Evolutionary conservation across 139 green algal genomes (phyloP).

Genomic region (Pseudopediastrum boryanum): DNA sequence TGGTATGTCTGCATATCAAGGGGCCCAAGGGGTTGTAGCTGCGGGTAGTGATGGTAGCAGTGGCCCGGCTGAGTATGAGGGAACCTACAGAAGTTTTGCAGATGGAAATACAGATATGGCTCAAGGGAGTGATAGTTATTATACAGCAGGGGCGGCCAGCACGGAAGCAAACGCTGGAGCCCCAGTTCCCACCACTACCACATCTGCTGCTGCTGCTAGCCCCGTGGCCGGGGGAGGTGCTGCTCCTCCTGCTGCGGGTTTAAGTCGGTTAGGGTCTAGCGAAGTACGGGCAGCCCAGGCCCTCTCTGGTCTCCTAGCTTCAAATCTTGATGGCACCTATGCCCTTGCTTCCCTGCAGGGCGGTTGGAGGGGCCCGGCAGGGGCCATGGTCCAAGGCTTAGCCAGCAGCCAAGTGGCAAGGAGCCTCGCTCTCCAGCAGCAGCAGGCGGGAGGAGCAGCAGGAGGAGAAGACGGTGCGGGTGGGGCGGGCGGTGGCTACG

Average conservation of each 20-base stretch:
- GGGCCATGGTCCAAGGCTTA: background rate
- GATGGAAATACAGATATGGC: no score
- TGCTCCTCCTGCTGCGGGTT: background rate
- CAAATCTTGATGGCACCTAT: no score
- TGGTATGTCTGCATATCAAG: no score
- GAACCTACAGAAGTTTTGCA: no score
- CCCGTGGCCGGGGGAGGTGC: background rate
- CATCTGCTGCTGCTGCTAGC: background rate
- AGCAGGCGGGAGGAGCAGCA: background rate
- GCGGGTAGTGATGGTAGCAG: no score
- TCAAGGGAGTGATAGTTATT: no score
- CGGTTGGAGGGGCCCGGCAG: background rate
- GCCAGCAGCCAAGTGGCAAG: background rate
- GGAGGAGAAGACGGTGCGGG: background rate
- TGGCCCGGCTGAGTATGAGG: no score
- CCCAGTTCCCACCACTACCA: background rate
- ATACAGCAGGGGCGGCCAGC: background rate
- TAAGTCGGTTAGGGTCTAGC: constrained; percentile 11
- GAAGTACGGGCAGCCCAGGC: constrained; percentile 27
- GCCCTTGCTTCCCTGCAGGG: background rate
- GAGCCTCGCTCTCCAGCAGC: background rate
- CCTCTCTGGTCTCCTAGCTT: constrained; percentile 19
- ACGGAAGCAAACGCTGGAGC: background rate
- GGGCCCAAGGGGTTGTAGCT: no score
- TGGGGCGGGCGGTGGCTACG: no score